A percentile compares a stretch with the other conserved stretches of the same genome.
Evolutionary conservation across 257 asterid genomes (phyloP).

Genomic region (Galeopsis tetrahit): DNA sequence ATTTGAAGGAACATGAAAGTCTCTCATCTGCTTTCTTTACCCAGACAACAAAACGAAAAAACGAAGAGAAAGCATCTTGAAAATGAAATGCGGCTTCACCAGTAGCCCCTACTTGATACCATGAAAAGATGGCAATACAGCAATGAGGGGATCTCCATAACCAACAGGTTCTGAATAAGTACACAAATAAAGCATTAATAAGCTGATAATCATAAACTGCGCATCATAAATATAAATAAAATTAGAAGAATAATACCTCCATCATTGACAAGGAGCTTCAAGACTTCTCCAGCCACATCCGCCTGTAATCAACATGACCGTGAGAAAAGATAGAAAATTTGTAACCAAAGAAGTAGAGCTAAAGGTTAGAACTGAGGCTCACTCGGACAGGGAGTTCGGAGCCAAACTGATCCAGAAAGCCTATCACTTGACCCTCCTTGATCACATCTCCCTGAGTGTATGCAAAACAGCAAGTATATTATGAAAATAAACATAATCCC

Average conservation of each 20-base stretch:
- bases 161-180: constrained; percentile 57
- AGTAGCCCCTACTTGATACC: constrained; percentile 43
- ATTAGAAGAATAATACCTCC: constrained; percentile 58
- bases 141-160: constrained; percentile 58
- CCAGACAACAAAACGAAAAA: neutral
- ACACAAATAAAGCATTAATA: constrained; percentile 2
- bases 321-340: constrained; percentile 8
- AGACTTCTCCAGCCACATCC: constrained; percentile 82
- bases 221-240: neutral
- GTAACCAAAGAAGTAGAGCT: neutral
- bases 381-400: constrained; percentile 70
- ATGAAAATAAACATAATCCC: neutral
- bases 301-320: constrained; percentile 54
- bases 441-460: constrained; percentile 72
- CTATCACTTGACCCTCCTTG: constrained; percentile 85
- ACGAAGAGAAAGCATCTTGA: constrained; percentile 17
- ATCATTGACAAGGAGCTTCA: constrained; percentile 71
- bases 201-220: neutral
- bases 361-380: constrained; percentile 36
- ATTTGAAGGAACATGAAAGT: neutral
- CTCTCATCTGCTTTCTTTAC: neutral
- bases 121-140: constrained; percentile 58
- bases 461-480: constrained; percentile 21
- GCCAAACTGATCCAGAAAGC: constrained; percentile 76
- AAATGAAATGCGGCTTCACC: constrained; percentile 2